Evolutionary conservation across 345 rosid genomes (phyloP).

Genomic region (Eucalyptus regnans): DNA sequence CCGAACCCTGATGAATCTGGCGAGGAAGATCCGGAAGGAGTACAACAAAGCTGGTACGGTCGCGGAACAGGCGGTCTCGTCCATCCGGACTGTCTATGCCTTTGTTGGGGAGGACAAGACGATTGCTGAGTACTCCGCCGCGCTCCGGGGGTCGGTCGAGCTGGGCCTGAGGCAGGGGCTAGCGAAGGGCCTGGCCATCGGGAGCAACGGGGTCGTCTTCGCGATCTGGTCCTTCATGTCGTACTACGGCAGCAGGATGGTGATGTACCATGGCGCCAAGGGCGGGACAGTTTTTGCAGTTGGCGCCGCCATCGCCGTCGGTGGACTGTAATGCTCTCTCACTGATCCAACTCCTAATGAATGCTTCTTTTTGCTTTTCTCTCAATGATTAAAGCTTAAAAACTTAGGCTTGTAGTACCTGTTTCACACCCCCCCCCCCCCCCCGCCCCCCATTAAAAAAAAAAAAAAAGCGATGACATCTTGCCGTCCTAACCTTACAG

Average conservation of each 20-base stretch:
- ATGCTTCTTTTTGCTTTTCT: background rate
- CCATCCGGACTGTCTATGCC: conserved; percentile 9
- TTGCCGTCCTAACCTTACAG: background rate
- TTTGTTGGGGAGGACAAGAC: conserved; percentile 4
- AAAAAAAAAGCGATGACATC: background rate
- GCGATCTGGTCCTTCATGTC: conserved; percentile 9
- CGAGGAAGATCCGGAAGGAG: conserved; percentile 4
- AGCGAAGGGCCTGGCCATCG: conserved; percentile 8
- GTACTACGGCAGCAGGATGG: conserved; percentile 7
- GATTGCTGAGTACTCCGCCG: background rate
- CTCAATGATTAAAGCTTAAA: background rate
- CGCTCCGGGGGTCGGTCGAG: conserved; percentile 1
- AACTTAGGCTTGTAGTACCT: background rate
- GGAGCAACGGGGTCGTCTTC: conserved; percentile 2
- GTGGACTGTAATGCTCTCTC: conserved; percentile 21
- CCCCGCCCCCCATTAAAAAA: too few relatives aligned
- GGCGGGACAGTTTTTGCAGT: conserved; percentile 8
- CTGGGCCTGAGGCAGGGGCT: conserved; percentile 6
- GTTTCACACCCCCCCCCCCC: background rate
- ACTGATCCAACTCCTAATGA: background rate
- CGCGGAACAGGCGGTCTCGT: conserved; percentile 8
- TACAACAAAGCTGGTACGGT: background rate
- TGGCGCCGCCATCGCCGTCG: conserved; percentile 2
- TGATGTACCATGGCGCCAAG: conserved; percentile 7
- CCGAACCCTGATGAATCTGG: background rate